Evolutionary conservation across 306 rosid genomes (phyloP).

Genomic region (Glycine soja): DNA sequence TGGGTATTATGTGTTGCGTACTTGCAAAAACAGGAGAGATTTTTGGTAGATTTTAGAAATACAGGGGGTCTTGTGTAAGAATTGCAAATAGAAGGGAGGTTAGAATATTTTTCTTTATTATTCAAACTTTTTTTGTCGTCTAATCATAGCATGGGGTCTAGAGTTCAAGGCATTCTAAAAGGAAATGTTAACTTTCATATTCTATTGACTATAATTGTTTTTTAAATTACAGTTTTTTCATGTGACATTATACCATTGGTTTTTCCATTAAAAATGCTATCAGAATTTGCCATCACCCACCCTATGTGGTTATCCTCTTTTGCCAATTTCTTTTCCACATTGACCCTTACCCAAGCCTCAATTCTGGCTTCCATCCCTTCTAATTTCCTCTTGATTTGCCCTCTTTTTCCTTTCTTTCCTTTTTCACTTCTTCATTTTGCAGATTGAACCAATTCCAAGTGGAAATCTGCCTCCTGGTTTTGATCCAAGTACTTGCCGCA

Average conservation of each 20-base stretch:
- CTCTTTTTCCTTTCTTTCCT: slow-evolving; percentile 47
- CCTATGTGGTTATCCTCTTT: not conserved
- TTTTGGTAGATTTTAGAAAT: no score
- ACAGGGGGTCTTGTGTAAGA: not conserved
- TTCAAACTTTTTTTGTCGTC: not conserved
- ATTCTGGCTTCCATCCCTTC: not conserved
- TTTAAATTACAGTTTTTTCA: slow-evolving; percentile 7
- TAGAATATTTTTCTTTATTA: not conserved
- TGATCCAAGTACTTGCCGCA: slow-evolving; percentile 99
- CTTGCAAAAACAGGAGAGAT: not conserved
- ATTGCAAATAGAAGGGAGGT: slow-evolving; percentile 7
- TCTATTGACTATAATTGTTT: slow-evolving; percentile 21
- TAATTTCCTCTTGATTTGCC: slow-evolving; percentile 39
- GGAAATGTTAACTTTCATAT: slow-evolving; percentile 68
- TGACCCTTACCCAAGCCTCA: not conserved
- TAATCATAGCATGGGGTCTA: slow-evolving; percentile 20
- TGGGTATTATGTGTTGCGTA: not conserved
- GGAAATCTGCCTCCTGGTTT: slow-evolving; percentile 99
- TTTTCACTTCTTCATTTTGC: slow-evolving; percentile 76
- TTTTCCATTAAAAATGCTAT: not conserved
- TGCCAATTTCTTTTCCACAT: not conserved
- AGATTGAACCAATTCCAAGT: slow-evolving; percentile 99
- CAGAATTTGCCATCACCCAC: not conserved
- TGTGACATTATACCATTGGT: not conserved
- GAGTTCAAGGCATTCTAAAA: slow-evolving; percentile 67